Evolutionary conservation across 805 yeast genomes (phyloP), one percentile per base, ranked within the genome.

Genomic region (Pichia kluyveri): DNA sequence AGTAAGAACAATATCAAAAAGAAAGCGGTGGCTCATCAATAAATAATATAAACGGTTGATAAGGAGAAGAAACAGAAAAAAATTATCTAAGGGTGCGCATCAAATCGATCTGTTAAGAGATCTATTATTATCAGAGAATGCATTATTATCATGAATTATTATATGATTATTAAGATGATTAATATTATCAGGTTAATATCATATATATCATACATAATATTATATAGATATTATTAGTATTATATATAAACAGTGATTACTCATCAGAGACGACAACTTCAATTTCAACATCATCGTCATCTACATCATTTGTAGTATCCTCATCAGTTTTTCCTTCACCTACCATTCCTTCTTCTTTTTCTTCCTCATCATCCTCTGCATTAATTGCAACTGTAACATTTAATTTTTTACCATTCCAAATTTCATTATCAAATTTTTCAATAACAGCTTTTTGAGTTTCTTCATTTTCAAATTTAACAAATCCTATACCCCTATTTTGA

Each of bases 381-480:
- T 82, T 86, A 53, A 85, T 75, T 19, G 96, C 96, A 56, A 82
- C 75, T 54, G 82, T 83, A 50, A 84, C 87, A 42, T 75, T 68
- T 50, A 89, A 68, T 44, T 71, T 72, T 63, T 86, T 77, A 44
- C 84, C 96, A 51, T 78, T 77, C 56, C 83, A 68, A 45, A 72
- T 75, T 58, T 72, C 73, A 46, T 88, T 95, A 54, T 83, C 75
- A 64, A 81, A 80, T 58, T 79, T 77, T 37, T 72, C 79, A 51
- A 86, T 68, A 17, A 78, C 80, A 54, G 63, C 54, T 60, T 68
- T 62, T 60, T 77, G 82, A 36, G 60, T 55, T 46, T 72, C 77
- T 51, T 73, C 73, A 54, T 58, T 57, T 34, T 69, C 60, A 54
- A 81, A 76, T 57, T 71, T 77, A 47, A 78, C 77, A 63, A 81